phyloP scores from a whole-genome alignment of 371 early-diverging fungal species.

The Mortierella sp. region DNA sequence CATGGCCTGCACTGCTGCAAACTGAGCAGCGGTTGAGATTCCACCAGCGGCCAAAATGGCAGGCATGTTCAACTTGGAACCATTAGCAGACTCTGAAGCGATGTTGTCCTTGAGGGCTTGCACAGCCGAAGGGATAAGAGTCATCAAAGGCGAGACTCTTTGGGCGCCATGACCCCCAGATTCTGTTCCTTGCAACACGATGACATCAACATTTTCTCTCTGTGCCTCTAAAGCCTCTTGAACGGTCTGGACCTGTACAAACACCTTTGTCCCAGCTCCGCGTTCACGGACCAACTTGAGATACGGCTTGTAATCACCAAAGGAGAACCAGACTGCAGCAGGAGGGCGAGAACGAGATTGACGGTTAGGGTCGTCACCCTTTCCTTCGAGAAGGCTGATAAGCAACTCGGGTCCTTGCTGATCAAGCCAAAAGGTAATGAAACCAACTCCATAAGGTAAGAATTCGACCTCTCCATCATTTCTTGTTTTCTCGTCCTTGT shows the following conservation, averaged over 20 bases:
- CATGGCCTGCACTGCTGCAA: slow-evolving; percentile 77
- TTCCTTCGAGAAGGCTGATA: slow-evolving; percentile 22
- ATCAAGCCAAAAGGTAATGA: slow-evolving; percentile 56
- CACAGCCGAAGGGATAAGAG: slow-evolving; percentile 47
- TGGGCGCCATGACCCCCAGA: slow-evolving; percentile 61
- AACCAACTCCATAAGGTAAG: slow-evolving; percentile 56
- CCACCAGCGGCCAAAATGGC: slow-evolving; percentile 88
- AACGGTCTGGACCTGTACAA: slow-evolving; percentile 59
- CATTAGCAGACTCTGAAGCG: neutral
- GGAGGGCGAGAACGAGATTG: slow-evolving; percentile 38
- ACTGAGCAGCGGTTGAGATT: slow-evolving; percentile 79
- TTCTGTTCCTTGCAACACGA: slow-evolving; percentile 60
- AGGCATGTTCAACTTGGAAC: slow-evolving; percentile 11
- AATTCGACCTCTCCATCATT: neutral
- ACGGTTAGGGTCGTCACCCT: slow-evolving; percentile 16
- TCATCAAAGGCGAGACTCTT: slow-evolving; percentile 33
- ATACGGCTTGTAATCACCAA: slow-evolving; percentile 58
- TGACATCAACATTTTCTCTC: slow-evolving; percentile 50
- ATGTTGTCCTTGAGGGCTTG: slow-evolving; percentile 21
- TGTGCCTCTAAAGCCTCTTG: slow-evolving; percentile 56
- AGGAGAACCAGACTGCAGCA: slow-evolving; percentile 61
- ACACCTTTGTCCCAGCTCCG: slow-evolving; percentile 38
- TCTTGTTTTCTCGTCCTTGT: neutral
- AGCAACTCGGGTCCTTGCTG: slow-evolving; percentile 40
- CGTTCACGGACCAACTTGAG: slow-evolving; percentile 41